Conservation (phyloP, 768 basidiomycete species). For the Podaxis carcinomalis region DNA sequence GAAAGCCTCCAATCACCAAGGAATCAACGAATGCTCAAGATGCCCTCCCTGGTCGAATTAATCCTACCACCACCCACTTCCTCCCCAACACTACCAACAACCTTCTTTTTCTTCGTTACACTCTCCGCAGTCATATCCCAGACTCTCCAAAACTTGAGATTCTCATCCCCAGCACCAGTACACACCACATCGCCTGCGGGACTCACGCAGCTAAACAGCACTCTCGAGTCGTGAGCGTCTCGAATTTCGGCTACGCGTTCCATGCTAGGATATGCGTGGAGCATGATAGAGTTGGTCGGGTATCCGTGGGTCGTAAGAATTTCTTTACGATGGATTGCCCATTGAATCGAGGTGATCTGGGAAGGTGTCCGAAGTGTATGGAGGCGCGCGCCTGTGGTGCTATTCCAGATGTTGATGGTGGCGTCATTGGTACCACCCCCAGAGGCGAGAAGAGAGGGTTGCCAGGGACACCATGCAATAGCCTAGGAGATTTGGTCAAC, state of each 20-base stretch:
- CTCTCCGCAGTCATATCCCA: slow-evolving; percentile 58
- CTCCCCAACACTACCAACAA: slow-evolving; percentile 25
- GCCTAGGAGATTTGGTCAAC: slow-evolving; percentile 46
- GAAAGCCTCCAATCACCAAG: not conserved
- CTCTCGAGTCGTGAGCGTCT: slow-evolving; percentile 90
- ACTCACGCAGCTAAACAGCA: slow-evolving; percentile 79
- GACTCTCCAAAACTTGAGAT: slow-evolving; percentile 93
- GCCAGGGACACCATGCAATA: slow-evolving; percentile 97
- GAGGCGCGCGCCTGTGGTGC: slow-evolving; percentile 85
- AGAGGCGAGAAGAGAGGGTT: slow-evolving; percentile 82
- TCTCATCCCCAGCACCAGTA: slow-evolving; percentile 93
- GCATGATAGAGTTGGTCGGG: slow-evolving; percentile 79
- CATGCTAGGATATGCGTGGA: slow-evolving; percentile 84
- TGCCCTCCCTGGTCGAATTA: slow-evolving; percentile 47
- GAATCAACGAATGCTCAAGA: slow-evolving; percentile 40
- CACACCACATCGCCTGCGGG: slow-evolving; percentile 90
- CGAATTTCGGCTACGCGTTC: slow-evolving; percentile 79
- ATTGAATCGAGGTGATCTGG: slow-evolving; percentile 90
- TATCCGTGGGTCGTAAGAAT: slow-evolving; percentile 92
- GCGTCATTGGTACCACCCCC: slow-evolving; percentile 96
- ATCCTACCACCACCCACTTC: slow-evolving; percentile 34
- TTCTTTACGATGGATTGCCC: slow-evolving; percentile 85
- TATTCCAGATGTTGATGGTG: slow-evolving; percentile 87
- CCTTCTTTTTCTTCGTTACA: slow-evolving; percentile 48
- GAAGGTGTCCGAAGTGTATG: slow-evolving; percentile 84